A percentile compares a stretch with the other conserved stretches of the same genome.
Conservation (phyloP, 768 basidiomycete species). For the Phanerochaete carnosa region DNA sequence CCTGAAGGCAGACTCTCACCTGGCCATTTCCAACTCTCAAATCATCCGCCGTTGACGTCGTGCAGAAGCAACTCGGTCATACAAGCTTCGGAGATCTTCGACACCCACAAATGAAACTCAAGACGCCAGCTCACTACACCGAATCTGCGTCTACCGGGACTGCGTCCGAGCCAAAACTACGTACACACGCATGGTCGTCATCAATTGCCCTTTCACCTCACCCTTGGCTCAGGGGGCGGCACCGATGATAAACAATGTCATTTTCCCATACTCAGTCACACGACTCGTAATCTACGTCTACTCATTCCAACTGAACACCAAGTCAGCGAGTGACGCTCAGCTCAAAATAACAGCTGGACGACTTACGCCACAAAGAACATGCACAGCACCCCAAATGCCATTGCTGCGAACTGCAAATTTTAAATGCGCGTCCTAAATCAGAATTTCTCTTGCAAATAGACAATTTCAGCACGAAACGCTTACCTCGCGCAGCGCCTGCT, state of each 20-base stretch:
- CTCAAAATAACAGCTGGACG: conserved; percentile 10
- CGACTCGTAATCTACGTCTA: conserved; percentile 32
- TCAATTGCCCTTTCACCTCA: not conserved
- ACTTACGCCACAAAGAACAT: conserved; percentile 84
- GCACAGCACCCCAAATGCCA: conserved; percentile 86
- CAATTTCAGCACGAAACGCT: conserved; percentile 19
- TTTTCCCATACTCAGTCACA: not conserved
- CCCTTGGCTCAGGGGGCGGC: not conserved
- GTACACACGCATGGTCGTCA: not conserved
- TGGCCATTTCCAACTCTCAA: not conserved
- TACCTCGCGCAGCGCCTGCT: conserved; percentile 90
- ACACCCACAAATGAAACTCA: not conserved
- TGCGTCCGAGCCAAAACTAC: not conserved
- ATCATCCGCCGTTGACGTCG: conserved; percentile 7
- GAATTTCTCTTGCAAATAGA: conserved; percentile 3
- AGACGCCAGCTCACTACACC: not conserved
- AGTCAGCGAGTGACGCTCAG: conserved; percentile 2
- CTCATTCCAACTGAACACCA: conserved; percentile 68
- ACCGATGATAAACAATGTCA: not conserved
- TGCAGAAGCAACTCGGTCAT: not conserved
- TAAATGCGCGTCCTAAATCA: conserved; percentile 13
- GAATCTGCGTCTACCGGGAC: not conserved
- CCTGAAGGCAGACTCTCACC: not conserved
- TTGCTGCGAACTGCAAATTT: conserved; percentile 73
- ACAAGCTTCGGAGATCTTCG: not conserved